Percentiles rank a stretch among this genome's conserved stretches.
Conservation (phyloP, 169 alveolate species). For the Plasmodium vinckei region DNA sequence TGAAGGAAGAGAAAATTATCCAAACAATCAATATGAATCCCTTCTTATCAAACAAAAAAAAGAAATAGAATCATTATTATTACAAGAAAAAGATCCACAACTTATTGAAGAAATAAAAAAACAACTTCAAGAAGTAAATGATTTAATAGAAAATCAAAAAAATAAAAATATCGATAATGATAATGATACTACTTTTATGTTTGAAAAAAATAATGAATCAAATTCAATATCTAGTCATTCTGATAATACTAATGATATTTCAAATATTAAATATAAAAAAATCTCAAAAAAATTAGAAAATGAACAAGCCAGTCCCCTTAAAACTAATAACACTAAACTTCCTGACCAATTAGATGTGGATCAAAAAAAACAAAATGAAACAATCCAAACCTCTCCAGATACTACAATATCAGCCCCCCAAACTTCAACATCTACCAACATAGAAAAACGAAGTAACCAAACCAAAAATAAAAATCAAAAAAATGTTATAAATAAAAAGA, state of each 20-base stretch:
- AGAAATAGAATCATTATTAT: neutral
- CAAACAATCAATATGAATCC: neutral
- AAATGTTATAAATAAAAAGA: neutral
- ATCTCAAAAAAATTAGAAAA: too few species aligned
- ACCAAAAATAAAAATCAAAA: neutral
- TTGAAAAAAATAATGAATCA: neutral
- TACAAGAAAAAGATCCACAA: constrained; percentile 5
- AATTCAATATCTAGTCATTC: too few species aligned
- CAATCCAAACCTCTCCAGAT: too few species aligned
- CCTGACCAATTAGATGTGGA: too few species aligned
- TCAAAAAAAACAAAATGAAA: too few species aligned
- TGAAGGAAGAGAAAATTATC: neutral
- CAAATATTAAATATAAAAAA: too few species aligned
- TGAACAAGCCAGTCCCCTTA: too few species aligned
- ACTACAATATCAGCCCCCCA: too few species aligned
- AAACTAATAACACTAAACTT: too few species aligned
- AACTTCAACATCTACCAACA: too few species aligned
- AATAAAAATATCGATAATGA: neutral
- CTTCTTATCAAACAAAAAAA: neutral
- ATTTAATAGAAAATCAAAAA: constrained; percentile 3
- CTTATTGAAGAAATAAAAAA: constrained; percentile 1
- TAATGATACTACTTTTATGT: neutral
- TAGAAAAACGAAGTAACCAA: too few species aligned
- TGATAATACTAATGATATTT: too few species aligned
- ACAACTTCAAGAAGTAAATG: neutral